Percentiles rank a stretch among this genome's conserved stretches.
Evolutionary conservation across 1,284 basidiomycete genomes (phyloP).

Genomic region (Ustilago sp.): DNA sequence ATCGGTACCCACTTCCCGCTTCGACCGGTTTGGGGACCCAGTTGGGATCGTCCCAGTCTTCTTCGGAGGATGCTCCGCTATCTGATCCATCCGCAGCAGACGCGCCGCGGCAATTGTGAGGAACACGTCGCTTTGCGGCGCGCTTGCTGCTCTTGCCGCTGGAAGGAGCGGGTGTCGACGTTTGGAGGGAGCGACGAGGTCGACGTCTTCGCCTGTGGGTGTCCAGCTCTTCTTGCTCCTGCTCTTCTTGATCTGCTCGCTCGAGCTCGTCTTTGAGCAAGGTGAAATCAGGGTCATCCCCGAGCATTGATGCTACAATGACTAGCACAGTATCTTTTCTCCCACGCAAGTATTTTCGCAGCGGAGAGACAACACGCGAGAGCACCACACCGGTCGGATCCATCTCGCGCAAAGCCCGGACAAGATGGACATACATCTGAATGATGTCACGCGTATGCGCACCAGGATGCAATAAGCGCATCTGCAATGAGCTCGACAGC

Average conservation of each 20-base stretch:
- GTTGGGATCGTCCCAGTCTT: slow-evolving; percentile 49
- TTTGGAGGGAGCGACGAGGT: slow-evolving; percentile 26
- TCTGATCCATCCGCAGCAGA: slow-evolving; percentile 27
- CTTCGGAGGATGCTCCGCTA: slow-evolving; percentile 45
- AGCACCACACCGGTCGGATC: slow-evolving; percentile 92
- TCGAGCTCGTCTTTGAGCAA: slow-evolving; percentile 63
- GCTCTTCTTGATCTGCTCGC: slow-evolving; percentile 41
- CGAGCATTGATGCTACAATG: slow-evolving; percentile 64
- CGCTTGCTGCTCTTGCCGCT: slow-evolving; percentile 19
- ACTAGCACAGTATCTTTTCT: slow-evolving; percentile 64
- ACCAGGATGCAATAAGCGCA: slow-evolving; percentile 90
- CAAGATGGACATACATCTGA: slow-evolving; percentile 91
- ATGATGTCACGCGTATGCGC: slow-evolving; percentile 94
- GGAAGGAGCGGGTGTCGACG: slow-evolving; percentile 5
- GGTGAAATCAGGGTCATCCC: slow-evolving; percentile 62
- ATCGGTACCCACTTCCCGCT: slow-evolving; percentile 58
- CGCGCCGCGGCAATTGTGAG: slow-evolving; percentile 10
- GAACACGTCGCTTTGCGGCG: slow-evolving; percentile 13
- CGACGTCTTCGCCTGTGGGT: slow-evolving; percentile 18
- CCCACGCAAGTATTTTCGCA: slow-evolving; percentile 59
- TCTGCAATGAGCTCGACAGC: slow-evolving; percentile 73
- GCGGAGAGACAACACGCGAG: slow-evolving; percentile 61
- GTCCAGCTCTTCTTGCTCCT: slow-evolving; percentile 28
- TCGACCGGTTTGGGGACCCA: slow-evolving; percentile 62
- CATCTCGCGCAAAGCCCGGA: slow-evolving; percentile 87